Evolutionary conservation across 2,329 filamentous ascomycete genomes (phyloP).

Genomic region (Clarireedia monteithiana): DNA sequence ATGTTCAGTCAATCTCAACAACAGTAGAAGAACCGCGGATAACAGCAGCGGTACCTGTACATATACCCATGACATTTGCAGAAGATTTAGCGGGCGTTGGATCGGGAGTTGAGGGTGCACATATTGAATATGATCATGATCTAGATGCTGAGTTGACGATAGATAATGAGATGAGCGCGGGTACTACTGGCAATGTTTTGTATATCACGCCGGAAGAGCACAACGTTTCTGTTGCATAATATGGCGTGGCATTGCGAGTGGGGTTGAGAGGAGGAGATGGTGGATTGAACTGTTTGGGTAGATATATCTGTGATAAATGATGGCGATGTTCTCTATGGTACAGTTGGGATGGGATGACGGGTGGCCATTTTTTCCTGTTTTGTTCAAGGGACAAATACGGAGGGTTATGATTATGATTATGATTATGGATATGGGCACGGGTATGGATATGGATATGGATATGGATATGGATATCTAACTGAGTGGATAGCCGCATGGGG

Average conservation of each 20-base stretch:
- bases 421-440: background rate
- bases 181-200: background rate
- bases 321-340: too few relatives aligned
- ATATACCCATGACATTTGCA: slow-evolving; percentile 12
- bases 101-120: slow-evolving; percentile 18
- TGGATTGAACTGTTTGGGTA: too few relatives aligned
- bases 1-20: background rate
- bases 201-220: slow-evolving; percentile 5
- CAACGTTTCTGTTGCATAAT: slow-evolving; percentile 1
- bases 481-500: too few relatives aligned
- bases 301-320: too few relatives aligned
- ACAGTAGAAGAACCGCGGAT: slow-evolving; percentile 17
- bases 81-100: slow-evolving; percentile 22
- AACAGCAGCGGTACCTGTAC: slow-evolving; percentile 17
- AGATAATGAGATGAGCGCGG: slow-evolving; percentile 5
- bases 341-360: too few relatives aligned
- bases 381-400: too few relatives aligned
- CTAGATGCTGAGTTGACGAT: slow-evolving; percentile 26
- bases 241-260: background rate
- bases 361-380: too few relatives aligned
- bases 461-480: background rate
- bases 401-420: too few relatives aligned
- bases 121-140: slow-evolving; percentile 12
- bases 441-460: background rate
- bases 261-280: background rate